A percentile compares a stretch with the other conserved stretches of the same genome.
phyloP scores from a whole-genome alignment of 176 grass and related monocot genomes.

The Avena sativa region DNA sequence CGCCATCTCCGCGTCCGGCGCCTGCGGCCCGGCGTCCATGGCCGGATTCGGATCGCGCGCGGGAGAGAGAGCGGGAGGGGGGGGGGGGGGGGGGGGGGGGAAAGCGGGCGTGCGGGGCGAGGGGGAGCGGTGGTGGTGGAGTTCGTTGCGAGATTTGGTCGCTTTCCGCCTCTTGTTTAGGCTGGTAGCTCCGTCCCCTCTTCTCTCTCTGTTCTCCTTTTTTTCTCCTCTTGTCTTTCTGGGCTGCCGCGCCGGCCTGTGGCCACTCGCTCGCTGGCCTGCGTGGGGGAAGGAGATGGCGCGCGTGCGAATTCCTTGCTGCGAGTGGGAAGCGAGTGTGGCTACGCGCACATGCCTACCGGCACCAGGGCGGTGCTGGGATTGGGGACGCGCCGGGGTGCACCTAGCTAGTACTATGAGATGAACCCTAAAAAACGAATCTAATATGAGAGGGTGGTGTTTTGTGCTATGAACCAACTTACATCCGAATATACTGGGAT shows the following conservation, averaged over 20 bases:
- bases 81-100: too few relatives aligned
- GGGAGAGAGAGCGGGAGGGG: neutral
- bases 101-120: too few relatives aligned
- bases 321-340: neutral
- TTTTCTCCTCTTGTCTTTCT: neutral
- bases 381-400: neutral
- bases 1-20: conserved; percentile 78
- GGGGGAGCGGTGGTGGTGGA: neutral
- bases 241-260: conserved; percentile 7
- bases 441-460: too few relatives aligned
- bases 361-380: neutral
- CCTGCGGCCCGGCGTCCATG: conserved; percentile 67
- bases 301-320: neutral
- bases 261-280: neutral
- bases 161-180: conserved; percentile 44
- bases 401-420: neutral
- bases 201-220: neutral
- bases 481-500: too few relatives aligned
- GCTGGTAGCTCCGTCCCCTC: neutral
- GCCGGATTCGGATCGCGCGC: conserved; percentile 43
- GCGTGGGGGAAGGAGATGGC: neutral
- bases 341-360: neutral
- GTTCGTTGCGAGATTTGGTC: conserved; percentile 60
- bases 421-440: too few relatives aligned
- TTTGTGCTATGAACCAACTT: too few relatives aligned